Evolutionary conservation across 345 rosid genomes (phyloP), one percentile per base, ranked within the genome.

Genomic region (Kandelia obovata): DNA sequence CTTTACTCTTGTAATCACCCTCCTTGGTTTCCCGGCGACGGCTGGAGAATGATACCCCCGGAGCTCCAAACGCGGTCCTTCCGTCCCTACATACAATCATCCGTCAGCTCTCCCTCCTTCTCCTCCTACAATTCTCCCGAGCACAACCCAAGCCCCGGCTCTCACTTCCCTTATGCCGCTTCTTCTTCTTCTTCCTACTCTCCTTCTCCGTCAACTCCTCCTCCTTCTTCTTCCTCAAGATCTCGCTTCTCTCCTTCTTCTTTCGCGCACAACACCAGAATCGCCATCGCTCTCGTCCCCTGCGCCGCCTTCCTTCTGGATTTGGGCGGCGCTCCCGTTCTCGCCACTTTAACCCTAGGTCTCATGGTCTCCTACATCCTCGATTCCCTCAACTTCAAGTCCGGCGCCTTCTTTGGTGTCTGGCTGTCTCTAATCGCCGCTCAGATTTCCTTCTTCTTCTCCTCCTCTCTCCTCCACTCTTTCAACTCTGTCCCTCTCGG

Each of bases 371-470:
- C 98, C n/a, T 96, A 96, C 81, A 86, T 96, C 79, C 82, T 90
- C 67, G 99, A 96, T 77, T 92, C 97, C 7, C 86, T 96, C 62
- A 83, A 81, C 76, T 79, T 89, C 78, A 96, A 92, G 81, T 71
- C 86, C 6, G 97, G 96, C 5, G 85, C 89, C 57, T 96, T 96
- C 83, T 81, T 96, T 25, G 90, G 90, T 26, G 86, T 96, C 31
- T 96, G 99, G 99, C 70, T 88, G 77, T 86, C 99, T 6, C 81
- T 96, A 60, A 58, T 92, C 72, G 87, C 90, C 0, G 82, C 97
- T 34, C 99, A 96, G 92, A 84, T 96, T 84, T 82, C 97, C 25
- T 96, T 96, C 90, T 96, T 90, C 87, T 92, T 96, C 83, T 79
- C 87, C 61, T 79, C 94, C 9, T 81, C 97, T 1, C 85, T 90